These are phyloP conservation scores for Colletotrichum kahawae DNA, from an alignment of 2,329 filamentous ascomycete genomes.

Conservation along the genomic window DNA sequence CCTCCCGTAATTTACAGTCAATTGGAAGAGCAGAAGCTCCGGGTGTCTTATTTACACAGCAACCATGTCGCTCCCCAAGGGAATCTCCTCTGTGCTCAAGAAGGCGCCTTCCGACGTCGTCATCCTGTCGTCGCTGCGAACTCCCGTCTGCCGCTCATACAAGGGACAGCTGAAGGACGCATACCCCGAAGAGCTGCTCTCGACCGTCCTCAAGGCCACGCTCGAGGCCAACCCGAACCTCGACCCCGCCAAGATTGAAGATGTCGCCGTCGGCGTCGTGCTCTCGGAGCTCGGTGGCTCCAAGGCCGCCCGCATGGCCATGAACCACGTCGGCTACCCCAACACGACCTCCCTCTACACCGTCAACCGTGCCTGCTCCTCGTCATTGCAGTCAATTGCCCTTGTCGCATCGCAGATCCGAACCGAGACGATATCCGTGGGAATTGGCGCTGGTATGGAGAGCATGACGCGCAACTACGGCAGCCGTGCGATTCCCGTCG, in stretches of 20 bases:
- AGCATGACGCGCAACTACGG: conserved; percentile 96
- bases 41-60: neutral
- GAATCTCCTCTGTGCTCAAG: conserved; percentile 76
- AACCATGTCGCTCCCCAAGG: conserved; percentile 62
- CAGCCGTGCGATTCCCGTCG: conserved; percentile 79
- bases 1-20: neutral
- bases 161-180: conserved; percentile 86
- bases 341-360: conserved; percentile 80
- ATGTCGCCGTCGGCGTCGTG: conserved; percentile 87
- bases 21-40: neutral
- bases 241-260: conserved; percentile 72
- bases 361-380: conserved; percentile 86
- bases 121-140: conserved; percentile 88
- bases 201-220: conserved; percentile 69
- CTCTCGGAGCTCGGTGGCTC: conserved; percentile 88
- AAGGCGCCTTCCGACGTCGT: conserved; percentile 85
- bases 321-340: conserved; percentile 82
- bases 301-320: conserved; percentile 90
- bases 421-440: conserved; percentile 73
- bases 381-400: conserved; percentile 78
- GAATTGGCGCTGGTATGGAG: conserved; percentile 91
- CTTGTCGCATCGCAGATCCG: conserved; percentile 76
- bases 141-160: conserved; percentile 82
- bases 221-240: conserved; percentile 75
- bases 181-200: conserved; percentile 88